Evolutionary conservation across 768 basidiomycete genomes (phyloP), one percentile per base, ranked within the genome.

Genomic region (Kwoniella bestiolae): DNA sequence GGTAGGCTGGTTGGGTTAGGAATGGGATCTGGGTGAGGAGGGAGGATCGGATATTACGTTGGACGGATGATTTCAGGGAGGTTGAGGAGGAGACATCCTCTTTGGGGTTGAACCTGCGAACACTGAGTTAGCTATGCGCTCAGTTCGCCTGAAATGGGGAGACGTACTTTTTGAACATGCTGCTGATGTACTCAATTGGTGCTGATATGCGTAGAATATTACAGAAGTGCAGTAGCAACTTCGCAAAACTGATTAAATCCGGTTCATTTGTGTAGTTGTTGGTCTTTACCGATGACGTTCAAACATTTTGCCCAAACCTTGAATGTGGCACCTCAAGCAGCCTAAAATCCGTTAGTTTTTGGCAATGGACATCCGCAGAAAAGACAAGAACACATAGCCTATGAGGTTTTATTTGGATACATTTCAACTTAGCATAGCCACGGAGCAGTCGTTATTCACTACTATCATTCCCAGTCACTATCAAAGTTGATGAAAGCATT

Each of bases 61-160:
- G 95, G 6, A 92, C 89, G 26, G 94, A 97, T 34, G 92, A 88
- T 82, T 98, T 98, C 65, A 97, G 86, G 41, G 90, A 90, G 12
- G 92, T 93, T 71, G 94, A 92, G 34, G 90, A 89, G 47, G 93
- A 86, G 69, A 97, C 88, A 77, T 99, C 95, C 25, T 89, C 83
- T 65, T 83, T 82, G 7, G 83, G 82, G 56, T 75, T 75, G 78
- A 85, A 85, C 71, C 84, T 85, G 73, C 9, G 41, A n/a, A 29
- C 45, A 29, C 21, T 50, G 35, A 21, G 52, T 66, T 18, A 67
- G 69, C 45, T 28, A 12, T 1, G 60, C 9, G 23, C 51, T 12
- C 45, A 50, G 35, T 32, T 12, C 26, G 9, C 23, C 5, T n/a
- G 21, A 18, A 32, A 44, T 34, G 18, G 5, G 9, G 21, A 23